Conservation (phyloP, 116 monocot genomes). For the Posidonia oceanica region DNA sequence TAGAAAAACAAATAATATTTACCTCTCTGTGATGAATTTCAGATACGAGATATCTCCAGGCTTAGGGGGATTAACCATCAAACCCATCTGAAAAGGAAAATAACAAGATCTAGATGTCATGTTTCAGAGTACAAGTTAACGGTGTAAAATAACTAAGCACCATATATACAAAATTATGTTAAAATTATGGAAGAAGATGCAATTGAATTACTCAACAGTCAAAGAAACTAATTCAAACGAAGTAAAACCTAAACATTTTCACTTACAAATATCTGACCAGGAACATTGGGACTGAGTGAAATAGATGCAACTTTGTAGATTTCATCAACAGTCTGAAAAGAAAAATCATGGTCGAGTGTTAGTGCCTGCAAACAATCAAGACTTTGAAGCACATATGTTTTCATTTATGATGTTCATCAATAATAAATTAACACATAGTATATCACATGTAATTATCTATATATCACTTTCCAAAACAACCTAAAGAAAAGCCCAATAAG, state of each 20-base stretch:
- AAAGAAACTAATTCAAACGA: not conserved
- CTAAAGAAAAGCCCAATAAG: too few species aligned
- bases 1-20: not conserved
- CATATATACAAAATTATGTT: too few species aligned
- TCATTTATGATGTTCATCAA: too few species aligned
- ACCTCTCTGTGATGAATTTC: conserved; percentile 76
- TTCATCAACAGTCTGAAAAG: conserved; percentile 86
- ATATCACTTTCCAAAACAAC: too few species aligned
- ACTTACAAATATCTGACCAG: conserved; percentile 99
- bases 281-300: conserved; percentile 90
- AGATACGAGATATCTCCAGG: conserved; percentile 95
- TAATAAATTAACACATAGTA: too few species aligned
- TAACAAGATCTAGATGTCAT: not conserved
- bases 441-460: too few species aligned
- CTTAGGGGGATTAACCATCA: conserved; percentile 97
- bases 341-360: not conserved
- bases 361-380: too few species aligned
- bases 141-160: too few species aligned
- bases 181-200: too few species aligned
- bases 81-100: conserved; percentile 55
- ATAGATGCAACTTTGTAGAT: conserved; percentile 95
- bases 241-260: not conserved
- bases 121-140: not conserved
- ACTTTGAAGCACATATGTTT: too few species aligned
- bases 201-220: not conserved